Conservation (phyloP, 2,329 filamentous ascomycete genomes). For the Alternaria atra region DNA sequence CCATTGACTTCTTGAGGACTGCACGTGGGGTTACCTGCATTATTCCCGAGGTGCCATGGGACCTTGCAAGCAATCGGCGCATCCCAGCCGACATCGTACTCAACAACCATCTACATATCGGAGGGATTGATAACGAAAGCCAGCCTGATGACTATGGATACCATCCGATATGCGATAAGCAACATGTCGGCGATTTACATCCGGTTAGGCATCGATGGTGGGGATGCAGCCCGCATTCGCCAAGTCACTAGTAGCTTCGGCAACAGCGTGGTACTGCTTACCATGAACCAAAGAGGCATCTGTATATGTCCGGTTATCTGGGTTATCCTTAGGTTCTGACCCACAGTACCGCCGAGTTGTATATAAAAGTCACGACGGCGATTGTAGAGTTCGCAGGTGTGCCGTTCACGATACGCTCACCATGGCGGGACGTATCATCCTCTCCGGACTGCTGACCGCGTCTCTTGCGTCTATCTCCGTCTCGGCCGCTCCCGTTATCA, state of each 20-base stretch:
- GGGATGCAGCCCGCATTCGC: constrained; percentile 1
- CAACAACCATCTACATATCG: neutral
- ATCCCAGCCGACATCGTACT: neutral
- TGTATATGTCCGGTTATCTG: neutral
- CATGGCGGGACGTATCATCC: constrained; percentile 19
- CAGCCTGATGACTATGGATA: neutral
- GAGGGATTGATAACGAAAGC: constrained; percentile 3
- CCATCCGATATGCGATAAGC: constrained; percentile 1
- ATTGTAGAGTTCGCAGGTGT: neutral
- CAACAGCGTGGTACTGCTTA: neutral
- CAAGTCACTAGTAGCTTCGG: constrained; percentile 6
- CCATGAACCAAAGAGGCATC: constrained; percentile 8
- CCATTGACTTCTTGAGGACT: no score
- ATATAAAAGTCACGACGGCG: neutral
- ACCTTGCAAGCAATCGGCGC: neutral
- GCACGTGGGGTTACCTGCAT: neutral
- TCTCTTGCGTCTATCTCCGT: constrained; percentile 18
- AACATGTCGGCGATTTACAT: neutral
- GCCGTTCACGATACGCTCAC: neutral
- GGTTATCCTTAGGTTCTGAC: neutral
- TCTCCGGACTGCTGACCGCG: constrained; percentile 15
- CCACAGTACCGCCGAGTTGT: neutral
- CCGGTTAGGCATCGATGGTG: neutral
- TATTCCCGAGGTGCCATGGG: neutral
- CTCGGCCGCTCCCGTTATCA: constrained; percentile 19